These are phyloP conservation scores for Daldinia sp. DNA, from an alignment of 2,329 filamentous ascomycete species.

Conservation along the genomic window DNA sequence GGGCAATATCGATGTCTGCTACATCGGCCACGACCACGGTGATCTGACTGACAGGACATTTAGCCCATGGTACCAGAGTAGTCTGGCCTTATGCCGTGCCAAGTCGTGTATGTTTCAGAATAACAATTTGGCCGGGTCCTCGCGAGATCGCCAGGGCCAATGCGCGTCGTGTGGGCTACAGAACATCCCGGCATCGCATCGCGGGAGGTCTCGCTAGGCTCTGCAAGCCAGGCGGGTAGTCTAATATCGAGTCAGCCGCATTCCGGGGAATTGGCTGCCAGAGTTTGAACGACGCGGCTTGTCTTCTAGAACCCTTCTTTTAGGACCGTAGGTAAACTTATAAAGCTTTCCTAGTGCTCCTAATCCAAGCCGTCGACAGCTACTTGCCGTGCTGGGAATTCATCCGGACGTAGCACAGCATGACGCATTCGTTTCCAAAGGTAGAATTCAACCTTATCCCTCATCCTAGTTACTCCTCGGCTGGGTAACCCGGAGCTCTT, in stretches of 20 bases:
- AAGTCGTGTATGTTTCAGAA: constrained; percentile 42
- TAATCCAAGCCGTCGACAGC: not conserved
- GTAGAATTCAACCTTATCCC: constrained; percentile 28
- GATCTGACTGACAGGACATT: constrained; percentile 23
- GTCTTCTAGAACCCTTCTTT: constrained; percentile 33
- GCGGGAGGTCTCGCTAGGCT: constrained; percentile 30
- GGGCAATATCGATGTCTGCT: constrained; percentile 32
- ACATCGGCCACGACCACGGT: constrained; percentile 18
- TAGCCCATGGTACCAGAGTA: constrained; percentile 24
- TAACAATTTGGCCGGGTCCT: constrained; percentile 33
- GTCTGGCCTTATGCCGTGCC: constrained; percentile 34
- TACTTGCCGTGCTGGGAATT: constrained; percentile 21
- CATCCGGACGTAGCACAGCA: constrained; percentile 30
- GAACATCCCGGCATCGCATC: constrained; percentile 29
- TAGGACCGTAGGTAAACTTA: constrained; percentile 21
- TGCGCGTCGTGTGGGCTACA: constrained; percentile 34
- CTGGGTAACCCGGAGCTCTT: constrained; percentile 19
- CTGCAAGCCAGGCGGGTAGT: constrained; percentile 30
- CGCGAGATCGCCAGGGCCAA: constrained; percentile 38
- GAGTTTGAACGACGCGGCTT: constrained; percentile 20
- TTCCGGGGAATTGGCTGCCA: constrained; percentile 24
- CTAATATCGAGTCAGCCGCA: constrained; percentile 39
- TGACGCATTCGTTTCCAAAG: constrained; percentile 16
- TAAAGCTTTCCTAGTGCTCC: constrained; percentile 17
- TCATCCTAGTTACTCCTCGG: constrained; percentile 21